Evolutionary conservation across 2,329 filamentous ascomycete species (phyloP).

Genomic region (Ramularia endophylla): DNA sequence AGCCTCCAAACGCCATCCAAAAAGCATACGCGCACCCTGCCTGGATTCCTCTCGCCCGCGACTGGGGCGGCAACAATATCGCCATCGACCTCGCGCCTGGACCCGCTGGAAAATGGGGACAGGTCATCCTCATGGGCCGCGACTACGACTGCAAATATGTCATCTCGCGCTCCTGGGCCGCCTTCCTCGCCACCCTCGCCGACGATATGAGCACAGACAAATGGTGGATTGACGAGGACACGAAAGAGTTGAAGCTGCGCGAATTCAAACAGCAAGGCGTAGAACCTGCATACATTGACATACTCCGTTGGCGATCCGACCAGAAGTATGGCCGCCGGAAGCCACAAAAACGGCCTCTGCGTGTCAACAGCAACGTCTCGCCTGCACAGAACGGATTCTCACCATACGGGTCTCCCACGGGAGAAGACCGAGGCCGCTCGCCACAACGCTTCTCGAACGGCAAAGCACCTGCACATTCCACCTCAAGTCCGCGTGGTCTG

Average conservation of each 20-base stretch:
- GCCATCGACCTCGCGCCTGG: constrained; percentile 90
- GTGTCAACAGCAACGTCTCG: constrained; percentile 49
- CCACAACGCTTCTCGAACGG: constrained; percentile 60
- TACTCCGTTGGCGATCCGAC: constrained; percentile 89
- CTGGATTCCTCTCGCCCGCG: constrained; percentile 93
- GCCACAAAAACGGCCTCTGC: constrained; percentile 41
- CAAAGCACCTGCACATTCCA: constrained; percentile 50
- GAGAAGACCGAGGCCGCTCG: constrained; percentile 62
- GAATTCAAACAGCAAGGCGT: constrained; percentile 87
- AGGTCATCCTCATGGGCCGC: constrained; percentile 92
- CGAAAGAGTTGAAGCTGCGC: constrained; percentile 80
- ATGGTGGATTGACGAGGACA: constrained; percentile 89
- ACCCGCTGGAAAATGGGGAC: constrained; percentile 85
- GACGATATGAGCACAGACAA: constrained; percentile 89
- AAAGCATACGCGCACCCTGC: constrained; percentile 88
- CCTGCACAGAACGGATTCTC: constrained; percentile 43
- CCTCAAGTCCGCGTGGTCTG: constrained; percentile 60
- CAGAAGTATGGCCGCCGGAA: constrained; percentile 75
- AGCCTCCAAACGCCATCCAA: constrained; percentile 79
- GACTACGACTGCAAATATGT: constrained; percentile 99
- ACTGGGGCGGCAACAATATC: constrained; percentile 98
- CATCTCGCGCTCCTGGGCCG: constrained; percentile 83
- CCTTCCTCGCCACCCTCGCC: constrained; percentile 77
- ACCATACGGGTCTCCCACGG: constrained; percentile 57
- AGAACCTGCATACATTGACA: constrained; percentile 90